phyloP scores from a whole-genome alignment of 352 stramenopile species.

The Phytophthora sp. region DNA sequence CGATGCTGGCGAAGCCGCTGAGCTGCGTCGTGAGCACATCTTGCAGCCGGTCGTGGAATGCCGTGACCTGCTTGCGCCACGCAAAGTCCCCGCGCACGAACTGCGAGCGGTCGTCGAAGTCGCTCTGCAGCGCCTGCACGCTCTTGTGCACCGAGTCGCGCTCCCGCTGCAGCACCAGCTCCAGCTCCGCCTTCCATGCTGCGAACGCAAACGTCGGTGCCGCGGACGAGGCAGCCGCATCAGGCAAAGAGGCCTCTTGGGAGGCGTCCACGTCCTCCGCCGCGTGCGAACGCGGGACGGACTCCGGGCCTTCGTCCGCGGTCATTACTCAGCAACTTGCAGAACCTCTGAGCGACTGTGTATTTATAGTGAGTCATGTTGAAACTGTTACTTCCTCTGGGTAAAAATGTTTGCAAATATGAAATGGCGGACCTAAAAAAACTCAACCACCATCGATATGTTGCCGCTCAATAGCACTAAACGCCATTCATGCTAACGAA shows the following conservation, averaged over 20 bases:
- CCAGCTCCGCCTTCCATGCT: constrained; percentile 43
- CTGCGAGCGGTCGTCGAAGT: constrained; percentile 61
- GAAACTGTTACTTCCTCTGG: too few relatives aligned
- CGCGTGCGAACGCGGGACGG: background rate
- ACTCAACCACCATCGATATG: too few relatives aligned
- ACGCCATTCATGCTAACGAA: too few relatives aligned
- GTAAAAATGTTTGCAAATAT: too few relatives aligned
- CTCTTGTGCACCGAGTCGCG: constrained; percentile 29
- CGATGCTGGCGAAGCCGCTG: constrained; percentile 8
- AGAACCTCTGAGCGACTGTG: too few relatives aligned
- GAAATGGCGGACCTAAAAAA: too few relatives aligned
- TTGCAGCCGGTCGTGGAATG: constrained; percentile 58
- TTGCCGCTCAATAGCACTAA: too few relatives aligned
- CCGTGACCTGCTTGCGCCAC: constrained; percentile 60
- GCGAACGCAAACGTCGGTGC: constrained; percentile 33
- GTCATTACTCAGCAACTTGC: too few relatives aligned
- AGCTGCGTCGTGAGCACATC: constrained; percentile 39
- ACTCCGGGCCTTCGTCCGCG: background rate
- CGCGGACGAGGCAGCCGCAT: background rate
- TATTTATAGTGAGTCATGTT: too few relatives aligned
- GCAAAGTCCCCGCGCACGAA: constrained; percentile 67
- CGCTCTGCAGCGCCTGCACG: constrained; percentile 46
- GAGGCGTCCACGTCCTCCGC: background rate
- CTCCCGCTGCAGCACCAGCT: constrained; percentile 35
- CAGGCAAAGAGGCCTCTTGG: background rate